Evolutionary conservation across 2,329 filamentous ascomycete genomes (phyloP), one percentile per base, ranked within the genome.

Genomic region (Colletotrichum paranaense): DNA sequence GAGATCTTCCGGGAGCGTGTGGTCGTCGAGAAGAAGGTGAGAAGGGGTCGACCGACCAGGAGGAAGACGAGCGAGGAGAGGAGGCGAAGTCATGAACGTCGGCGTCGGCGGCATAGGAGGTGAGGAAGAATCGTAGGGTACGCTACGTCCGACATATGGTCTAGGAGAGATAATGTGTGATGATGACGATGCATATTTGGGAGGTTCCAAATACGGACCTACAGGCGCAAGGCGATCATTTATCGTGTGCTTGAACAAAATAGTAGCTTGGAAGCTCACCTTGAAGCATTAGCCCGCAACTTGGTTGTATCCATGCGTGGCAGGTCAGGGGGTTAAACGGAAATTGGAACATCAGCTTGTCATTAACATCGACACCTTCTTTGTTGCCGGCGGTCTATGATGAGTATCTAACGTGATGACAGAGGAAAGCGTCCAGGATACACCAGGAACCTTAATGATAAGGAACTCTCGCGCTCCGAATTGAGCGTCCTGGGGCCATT

Each of bases 281-380:
- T 49, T 22, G 19, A 22, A 49, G 42, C 42, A 49, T 49, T 9
- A 9, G 42, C 8, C 42, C 19, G 19, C 42, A 19, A 49, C 42
- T 49, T n/a, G 19, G 19, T 49, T 8, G 8, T 22, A 11, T 9
- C 42, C 16, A 22, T 22, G 24, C 11, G 26, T 32, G 3, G 9
- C 19, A 30, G 16, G 52, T 28, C 26, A 42, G 19, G 6, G 26
- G 19, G 46, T 26, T 38, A 12, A 57, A 19, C 24, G 19, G 62
- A 7, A 46, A 38, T 46, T 59, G 26, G 53, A 72, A 68, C 58
- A 68, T 53, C 52, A 68, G 57, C 62, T 74, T 57, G 38, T 63
- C 72, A 72, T 72, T 63, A 74, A 59, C 56, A 71, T 69, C 71
- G 62, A 73, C 71, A 73, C 62, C 58, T 68, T 73, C 35, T 66